A percentile compares a stretch with the other conserved stretches of the same genome.
Conservation (phyloP, 2,329 filamentous ascomycete species). For the Penicillium sp. region DNA sequence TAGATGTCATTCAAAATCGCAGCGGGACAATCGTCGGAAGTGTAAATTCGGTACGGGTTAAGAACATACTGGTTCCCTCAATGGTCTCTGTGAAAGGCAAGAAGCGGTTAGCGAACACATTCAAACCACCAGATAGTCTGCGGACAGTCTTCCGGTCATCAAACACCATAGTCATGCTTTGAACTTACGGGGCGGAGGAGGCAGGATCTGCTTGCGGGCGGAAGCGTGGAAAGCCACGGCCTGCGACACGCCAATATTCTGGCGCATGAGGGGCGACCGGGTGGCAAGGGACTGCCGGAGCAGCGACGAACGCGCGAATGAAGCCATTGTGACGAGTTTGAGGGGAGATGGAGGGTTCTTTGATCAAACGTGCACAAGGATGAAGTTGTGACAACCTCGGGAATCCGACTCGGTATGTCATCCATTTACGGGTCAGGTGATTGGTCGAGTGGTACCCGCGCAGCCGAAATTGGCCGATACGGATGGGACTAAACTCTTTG, state of each 20-base stretch:
- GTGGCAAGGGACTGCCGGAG: constrained; percentile 39
- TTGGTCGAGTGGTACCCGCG: constrained; percentile 35
- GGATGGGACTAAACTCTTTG: constrained; percentile 5
- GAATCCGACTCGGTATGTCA: constrained; percentile 41
- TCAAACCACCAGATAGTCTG: background rate
- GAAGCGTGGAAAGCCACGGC: constrained; percentile 86
- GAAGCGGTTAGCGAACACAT: constrained; percentile 44
- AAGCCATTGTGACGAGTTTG: constrained; percentile 38
- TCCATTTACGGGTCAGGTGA: constrained; percentile 37
- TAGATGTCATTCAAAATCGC: background rate
- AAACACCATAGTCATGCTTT: background rate
- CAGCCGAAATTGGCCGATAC: constrained; percentile 42
- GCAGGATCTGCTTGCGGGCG: constrained; percentile 71
- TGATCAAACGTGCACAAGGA: constrained; percentile 22
- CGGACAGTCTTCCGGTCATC: background rate
- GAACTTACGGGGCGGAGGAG: constrained; percentile 77
- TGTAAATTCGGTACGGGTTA: background rate
- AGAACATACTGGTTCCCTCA: constrained; percentile 67
- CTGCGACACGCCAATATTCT: constrained; percentile 46
- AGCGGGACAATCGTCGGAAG: constrained; percentile 2
- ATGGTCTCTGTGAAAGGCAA: constrained; percentile 61
- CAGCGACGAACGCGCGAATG: constrained; percentile 40
- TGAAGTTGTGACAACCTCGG: constrained; percentile 39
- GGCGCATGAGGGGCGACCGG: constrained; percentile 35
- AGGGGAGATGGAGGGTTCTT: constrained; percentile 16